Base-by-base conservation (phyloP, 352 stramenopile genomes). In the Phytopythium aichiense region DNA sequence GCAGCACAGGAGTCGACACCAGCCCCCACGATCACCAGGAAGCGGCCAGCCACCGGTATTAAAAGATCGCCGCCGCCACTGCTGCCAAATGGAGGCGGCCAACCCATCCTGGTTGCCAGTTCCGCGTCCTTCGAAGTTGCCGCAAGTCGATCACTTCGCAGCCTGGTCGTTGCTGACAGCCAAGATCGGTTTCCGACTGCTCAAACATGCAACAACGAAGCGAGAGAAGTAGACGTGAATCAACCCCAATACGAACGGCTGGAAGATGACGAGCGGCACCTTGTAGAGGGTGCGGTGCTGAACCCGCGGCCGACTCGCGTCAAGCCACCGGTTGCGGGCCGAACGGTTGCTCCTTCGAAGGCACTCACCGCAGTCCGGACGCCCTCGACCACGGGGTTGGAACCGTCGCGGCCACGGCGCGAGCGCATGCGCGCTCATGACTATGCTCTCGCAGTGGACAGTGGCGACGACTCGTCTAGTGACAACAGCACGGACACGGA, bases 251-350 rank as follows among this genome's bases (percentile, higher is more conserved):
- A 7, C 37, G 13, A 55, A 56, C 45, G 49, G 46, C 15, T 7
- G 57, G 22, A 33, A 52, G 48, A 20, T 16, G 33, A 7, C 6
- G 35, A 22, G 4, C 33, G 56, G 9, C 52, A 31, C 1, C 35
- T 63, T 7, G 49, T 42, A 3, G 66, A 69, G 38, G 48, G 45
- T 23, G 61, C 61, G 5, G 50, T 61, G 22, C 30, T 65, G 40
- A 72, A 75, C 54, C 50, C 62, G 35, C 60, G 58, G 30, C 18
- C 59, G 3, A 67, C 56, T 5, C 58, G 42, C 9, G 4, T 16
- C 48, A 28, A 54, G 12, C 43, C 20, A 23, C 42, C 54, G 18
- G 61, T 43, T 13, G 58, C 51, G 35, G 16, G 11, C 0, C 15
- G 28, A 37, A 18, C 28, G 48, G 9, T 18, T 20, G 4, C 15